These are phyloP conservation scores for Hymenoscyphus fraxineus DNA, from an alignment of 2,329 filamentous ascomycete species.

Conservation along the genomic window DNA sequence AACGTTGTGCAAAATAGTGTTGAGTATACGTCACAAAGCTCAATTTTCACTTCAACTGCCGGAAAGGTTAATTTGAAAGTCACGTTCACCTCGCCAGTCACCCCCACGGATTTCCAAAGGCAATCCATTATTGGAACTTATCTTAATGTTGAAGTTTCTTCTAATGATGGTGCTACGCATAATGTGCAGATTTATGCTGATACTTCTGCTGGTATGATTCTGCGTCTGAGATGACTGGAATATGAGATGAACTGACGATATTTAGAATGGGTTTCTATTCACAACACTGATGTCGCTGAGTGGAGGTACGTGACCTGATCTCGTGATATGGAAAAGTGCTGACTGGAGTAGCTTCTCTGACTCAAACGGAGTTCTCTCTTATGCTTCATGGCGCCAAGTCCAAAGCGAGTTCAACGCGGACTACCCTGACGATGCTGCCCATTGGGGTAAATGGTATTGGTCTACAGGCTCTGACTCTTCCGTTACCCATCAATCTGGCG, in stretches of 20 bases:
- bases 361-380: conserved; percentile 25
- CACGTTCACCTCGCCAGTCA: conserved; percentile 70
- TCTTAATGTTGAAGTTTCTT: conserved; percentile 58
- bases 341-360: conserved; percentile 21
- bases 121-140: conserved; percentile 71
- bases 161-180: conserved; percentile 59
- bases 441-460: conserved; percentile 81
- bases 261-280: conserved; percentile 68
- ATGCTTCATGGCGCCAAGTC: conserved; percentile 24
- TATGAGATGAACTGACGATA: conserved; percentile 6
- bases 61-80: conserved; percentile 61
- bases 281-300: conserved; percentile 50
- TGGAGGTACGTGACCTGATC: conserved; percentile 52
- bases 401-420: conserved; percentile 33
- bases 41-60: conserved; percentile 63
- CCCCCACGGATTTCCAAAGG: conserved; percentile 59
- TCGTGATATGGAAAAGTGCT: background rate
- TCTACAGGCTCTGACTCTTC: conserved; percentile 57
- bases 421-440: conserved; percentile 47
- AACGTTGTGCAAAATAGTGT: conserved; percentile 58
- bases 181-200: conserved; percentile 69
- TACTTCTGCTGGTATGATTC: conserved; percentile 58
- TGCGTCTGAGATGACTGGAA: background rate
- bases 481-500: conserved; percentile 65
- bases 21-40: conserved; percentile 69